A percentile compares a stretch with the other conserved stretches of the same genome.
Evolutionary conservation across 1,139 yeast genomes (phyloP).

Genomic region (Pichia sp.): DNA sequence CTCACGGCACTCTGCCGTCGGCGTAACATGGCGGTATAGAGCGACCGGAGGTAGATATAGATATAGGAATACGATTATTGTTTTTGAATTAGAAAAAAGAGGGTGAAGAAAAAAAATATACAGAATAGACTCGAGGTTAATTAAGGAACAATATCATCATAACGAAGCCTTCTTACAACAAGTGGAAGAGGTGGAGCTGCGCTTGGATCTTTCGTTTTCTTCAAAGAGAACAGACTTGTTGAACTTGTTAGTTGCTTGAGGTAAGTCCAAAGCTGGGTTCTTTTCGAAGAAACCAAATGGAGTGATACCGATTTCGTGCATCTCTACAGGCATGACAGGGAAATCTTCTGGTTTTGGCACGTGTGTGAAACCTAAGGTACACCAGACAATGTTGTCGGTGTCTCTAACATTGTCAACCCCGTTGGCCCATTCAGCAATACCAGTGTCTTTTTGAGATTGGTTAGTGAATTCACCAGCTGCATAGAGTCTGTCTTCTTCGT

Average conservation of each 20-base stretch:
- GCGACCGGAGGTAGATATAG: no score
- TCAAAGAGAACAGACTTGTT: constrained; percentile 57
- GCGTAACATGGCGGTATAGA: no score
- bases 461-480: constrained; percentile 82
- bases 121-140: not conserved
- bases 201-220: constrained; percentile 20
- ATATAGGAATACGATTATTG: no score
- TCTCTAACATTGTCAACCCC: constrained; percentile 71
- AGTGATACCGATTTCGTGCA: constrained; percentile 58
- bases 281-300: constrained; percentile 77
- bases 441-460: constrained; percentile 62
- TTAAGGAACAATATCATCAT: not conserved
- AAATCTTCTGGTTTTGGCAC: constrained; percentile 86
- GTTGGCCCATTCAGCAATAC: constrained; percentile 57
- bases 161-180: constrained; percentile 40
- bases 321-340: constrained; percentile 92
- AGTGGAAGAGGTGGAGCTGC: constrained; percentile 23
- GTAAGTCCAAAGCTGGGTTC: constrained; percentile 82
- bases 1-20: no score
- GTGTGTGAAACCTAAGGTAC: constrained; percentile 82
- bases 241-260: constrained; percentile 65
- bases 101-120: not conserved
- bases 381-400: constrained; percentile 81
- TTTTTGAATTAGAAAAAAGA: no score
- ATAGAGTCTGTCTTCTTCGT: constrained; percentile 60